phyloP scores from a whole-genome alignment of 2,329 filamentous ascomycete species.

The Xylariales sp. region DNA sequence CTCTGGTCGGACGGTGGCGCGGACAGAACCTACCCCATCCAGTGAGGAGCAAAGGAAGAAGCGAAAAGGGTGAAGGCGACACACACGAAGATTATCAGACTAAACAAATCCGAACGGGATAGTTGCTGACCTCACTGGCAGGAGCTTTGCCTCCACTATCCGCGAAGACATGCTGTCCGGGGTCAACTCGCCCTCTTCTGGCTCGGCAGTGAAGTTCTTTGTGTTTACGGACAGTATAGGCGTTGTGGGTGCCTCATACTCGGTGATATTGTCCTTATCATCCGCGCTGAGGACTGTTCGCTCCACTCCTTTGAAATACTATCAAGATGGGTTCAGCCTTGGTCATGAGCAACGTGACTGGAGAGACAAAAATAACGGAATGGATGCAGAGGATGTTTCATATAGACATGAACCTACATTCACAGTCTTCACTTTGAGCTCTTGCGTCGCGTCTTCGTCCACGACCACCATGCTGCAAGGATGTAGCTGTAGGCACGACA shows the following conservation, averaged over 20 bases:
- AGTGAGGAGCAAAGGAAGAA: no score
- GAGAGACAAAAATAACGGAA: not conserved
- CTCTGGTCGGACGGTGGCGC: not conserved
- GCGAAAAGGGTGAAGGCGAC: no score
- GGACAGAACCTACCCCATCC: no score
- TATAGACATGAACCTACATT: constrained; percentile 27
- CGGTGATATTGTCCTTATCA: no score
- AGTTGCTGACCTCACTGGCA: not conserved
- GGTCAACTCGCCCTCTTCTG: constrained; percentile 11
- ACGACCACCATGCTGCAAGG: constrained; percentile 69
- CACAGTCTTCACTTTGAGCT: constrained; percentile 62
- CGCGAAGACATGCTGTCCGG: constrained; percentile 15
- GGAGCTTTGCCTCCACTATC: constrained; percentile 2
- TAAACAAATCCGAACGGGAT: not conserved
- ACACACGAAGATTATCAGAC: no score
- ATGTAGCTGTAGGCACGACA: constrained; percentile 69
- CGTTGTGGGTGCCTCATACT: not conserved
- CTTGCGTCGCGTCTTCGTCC: constrained; percentile 66
- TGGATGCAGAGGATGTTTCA: not conserved
- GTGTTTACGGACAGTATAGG: not conserved
- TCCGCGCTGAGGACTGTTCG: no score
- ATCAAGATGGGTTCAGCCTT: no score
- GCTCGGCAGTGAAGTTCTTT: not conserved
- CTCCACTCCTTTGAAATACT: no score
- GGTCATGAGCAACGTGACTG: no score